These are phyloP conservation scores for Aspergillus sp. DNA, from an alignment of 2,329 filamentous ascomycete genomes.

Conservation along the genomic window DNA sequence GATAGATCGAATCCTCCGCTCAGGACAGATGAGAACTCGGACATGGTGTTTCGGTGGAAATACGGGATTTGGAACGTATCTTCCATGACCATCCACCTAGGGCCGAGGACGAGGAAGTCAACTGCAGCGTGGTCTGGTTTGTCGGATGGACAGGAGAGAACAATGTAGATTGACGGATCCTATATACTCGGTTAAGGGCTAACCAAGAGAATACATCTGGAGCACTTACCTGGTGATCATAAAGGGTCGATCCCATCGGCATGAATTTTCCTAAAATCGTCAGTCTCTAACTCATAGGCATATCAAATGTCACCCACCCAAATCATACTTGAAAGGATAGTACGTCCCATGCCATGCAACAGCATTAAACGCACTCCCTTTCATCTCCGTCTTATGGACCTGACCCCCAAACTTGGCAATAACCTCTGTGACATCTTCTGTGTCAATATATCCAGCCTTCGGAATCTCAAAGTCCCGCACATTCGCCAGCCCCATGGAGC, in stretches of 20 bases:
- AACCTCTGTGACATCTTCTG: background rate
- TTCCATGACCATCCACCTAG: slow-evolving; percentile 9
- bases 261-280: slow-evolving; percentile 2
- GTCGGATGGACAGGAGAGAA: slow-evolving; percentile 3
- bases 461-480: slow-evolving; percentile 6
- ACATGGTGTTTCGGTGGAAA: slow-evolving; percentile 8
- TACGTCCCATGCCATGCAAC: slow-evolving; percentile 7
- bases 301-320: background rate
- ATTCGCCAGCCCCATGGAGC: slow-evolving; percentile 1
- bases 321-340: slow-evolving; percentile 10
- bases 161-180: slow-evolving; percentile 6
- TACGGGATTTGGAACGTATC: slow-evolving; percentile 8
- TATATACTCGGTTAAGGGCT: background rate
- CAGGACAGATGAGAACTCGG: slow-evolving; percentile 3
- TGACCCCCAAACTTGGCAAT: slow-evolving; percentile 5
- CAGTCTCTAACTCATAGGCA: background rate
- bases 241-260: slow-evolving; percentile 7
- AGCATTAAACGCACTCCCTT: slow-evolving; percentile 7
- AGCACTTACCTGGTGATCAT: slow-evolving; percentile 4
- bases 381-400: background rate
- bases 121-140: slow-evolving; percentile 6
- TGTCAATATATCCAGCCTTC: slow-evolving; percentile 1
- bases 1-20: slow-evolving; percentile 4
- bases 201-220: too few relatives aligned
- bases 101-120: slow-evolving; percentile 3